Conservation (phyloP, 1,284 basidiomycete genomes). For the Marasmius oreades region DNA sequence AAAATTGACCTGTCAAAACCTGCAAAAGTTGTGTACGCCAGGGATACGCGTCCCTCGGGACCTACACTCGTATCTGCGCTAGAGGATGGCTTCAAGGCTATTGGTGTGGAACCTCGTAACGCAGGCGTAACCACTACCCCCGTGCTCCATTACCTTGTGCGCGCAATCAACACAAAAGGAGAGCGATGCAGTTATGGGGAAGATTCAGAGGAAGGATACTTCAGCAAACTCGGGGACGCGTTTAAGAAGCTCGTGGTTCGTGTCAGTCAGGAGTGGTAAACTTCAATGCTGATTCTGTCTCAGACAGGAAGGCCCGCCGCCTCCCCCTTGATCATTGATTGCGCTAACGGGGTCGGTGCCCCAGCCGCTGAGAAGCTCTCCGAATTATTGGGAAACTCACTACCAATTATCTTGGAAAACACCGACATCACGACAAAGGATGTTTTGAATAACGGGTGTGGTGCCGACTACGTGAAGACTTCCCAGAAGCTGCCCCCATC, state of each 20-base stretch:
- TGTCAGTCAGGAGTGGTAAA: slow-evolving; percentile 13
- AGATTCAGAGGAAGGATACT: slow-evolving; percentile 86
- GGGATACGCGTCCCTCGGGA: slow-evolving; percentile 93
- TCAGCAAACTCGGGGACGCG: slow-evolving; percentile 79
- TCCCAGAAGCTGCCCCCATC: slow-evolving; percentile 81
- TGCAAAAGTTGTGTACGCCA: slow-evolving; percentile 83
- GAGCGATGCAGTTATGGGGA: slow-evolving; percentile 78
- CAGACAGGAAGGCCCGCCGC: slow-evolving; percentile 61
- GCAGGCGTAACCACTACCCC: slow-evolving; percentile 92
- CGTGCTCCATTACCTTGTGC: slow-evolving; percentile 93
- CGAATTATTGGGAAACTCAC: slow-evolving; percentile 49
- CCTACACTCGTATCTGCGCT: slow-evolving; percentile 80
- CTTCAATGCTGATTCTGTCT: slow-evolving; percentile 12
- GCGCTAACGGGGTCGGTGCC: slow-evolving; percentile 96
- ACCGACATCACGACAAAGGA: slow-evolving; percentile 64
- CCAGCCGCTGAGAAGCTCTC: slow-evolving; percentile 61
- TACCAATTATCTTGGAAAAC: slow-evolving; percentile 66
- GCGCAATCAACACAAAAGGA: slow-evolving; percentile 83
- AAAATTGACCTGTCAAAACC: slow-evolving; percentile 82
- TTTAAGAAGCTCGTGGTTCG: slow-evolving; percentile 87
- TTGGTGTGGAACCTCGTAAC: slow-evolving; percentile 62
- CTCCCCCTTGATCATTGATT: slow-evolving; percentile 80
- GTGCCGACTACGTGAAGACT: slow-evolving; percentile 98
- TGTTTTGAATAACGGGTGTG: slow-evolving; percentile 84
- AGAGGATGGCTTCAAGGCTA: slow-evolving; percentile 77